These are phyloP conservation scores for Didymella segeticola DNA, from an alignment of 2,329 filamentous ascomycete genomes.

Conservation along the genomic window DNA sequence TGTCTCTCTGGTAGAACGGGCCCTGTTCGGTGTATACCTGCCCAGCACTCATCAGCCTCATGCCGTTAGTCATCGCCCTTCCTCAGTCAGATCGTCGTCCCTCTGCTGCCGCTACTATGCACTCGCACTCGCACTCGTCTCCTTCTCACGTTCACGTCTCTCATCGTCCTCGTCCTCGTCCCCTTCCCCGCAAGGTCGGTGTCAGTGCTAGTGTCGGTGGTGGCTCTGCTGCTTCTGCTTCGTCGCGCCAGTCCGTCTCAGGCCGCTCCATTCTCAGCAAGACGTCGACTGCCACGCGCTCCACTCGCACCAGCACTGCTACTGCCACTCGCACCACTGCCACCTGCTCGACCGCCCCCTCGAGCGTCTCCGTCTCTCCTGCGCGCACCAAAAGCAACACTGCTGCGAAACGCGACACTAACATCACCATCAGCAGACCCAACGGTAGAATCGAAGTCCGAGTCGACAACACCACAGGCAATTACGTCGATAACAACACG, in stretches of 20 bases:
- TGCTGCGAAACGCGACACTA: conserved; percentile 43
- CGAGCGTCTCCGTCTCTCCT: conserved; percentile 41
- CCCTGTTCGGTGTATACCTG: conserved; percentile 45
- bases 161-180: no score
- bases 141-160: no score
- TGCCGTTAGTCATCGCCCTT: conserved; percentile 53
- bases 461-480: conserved; percentile 48
- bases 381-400: conserved; percentile 20
- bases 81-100: conserved; percentile 28
- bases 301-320: conserved; percentile 30
- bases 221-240: conserved; percentile 16
- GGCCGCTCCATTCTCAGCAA: conserved; percentile 37
- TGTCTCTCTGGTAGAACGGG: conserved; percentile 51
- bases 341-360: conserved; percentile 33
- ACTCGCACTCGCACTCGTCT: no score
- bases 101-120: conserved; percentile 17
- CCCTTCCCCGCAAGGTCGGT: conserved; percentile 3
- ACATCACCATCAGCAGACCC: conserved; percentile 46
- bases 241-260: conserved; percentile 39
- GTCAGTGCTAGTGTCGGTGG: no score
- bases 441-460: conserved; percentile 45
- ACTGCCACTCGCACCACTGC: conserved; percentile 32
- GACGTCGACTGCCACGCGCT: conserved; percentile 33
- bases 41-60: conserved; percentile 44
- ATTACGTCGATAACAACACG: conserved; percentile 37